Evolutionary conservation across 495 filamentous ascomycete genomes (phyloP).

Genomic region (Penicillium samsonianum): DNA sequence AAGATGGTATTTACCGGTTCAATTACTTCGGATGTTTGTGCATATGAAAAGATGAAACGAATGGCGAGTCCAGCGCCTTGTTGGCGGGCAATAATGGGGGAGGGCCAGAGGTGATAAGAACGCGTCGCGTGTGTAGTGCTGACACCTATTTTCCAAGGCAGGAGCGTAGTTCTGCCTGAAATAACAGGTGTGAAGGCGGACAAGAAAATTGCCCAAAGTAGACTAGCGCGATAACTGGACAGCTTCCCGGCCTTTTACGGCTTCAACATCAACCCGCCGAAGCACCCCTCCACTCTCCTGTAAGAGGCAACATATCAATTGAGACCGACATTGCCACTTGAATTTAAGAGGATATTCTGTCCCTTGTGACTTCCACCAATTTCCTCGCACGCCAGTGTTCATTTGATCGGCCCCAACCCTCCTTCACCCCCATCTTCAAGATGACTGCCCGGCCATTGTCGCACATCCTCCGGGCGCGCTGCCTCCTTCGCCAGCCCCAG

Average conservation of each 20-base stretch:
- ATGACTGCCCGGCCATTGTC: conserved; percentile 48
- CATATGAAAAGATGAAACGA: conserved; percentile 8
- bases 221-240: conserved; percentile 40
- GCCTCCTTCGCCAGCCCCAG: conserved; percentile 41
- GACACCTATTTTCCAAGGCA: conserved; percentile 32
- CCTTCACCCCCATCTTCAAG: conserved; percentile 29
- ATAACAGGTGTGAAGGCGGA: conserved; percentile 35
- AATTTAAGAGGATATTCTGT: conserved; percentile 19
- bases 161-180: conserved; percentile 25
- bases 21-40: not conserved
- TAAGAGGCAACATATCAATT: conserved; percentile 30
- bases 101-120: conserved; percentile 31
- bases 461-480: conserved; percentile 45
- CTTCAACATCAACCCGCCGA: conserved; percentile 48
- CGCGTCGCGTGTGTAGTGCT: conserved; percentile 42
- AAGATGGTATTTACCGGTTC: conserved; percentile 6
- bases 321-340: conserved; percentile 17
- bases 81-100: conserved; percentile 12
- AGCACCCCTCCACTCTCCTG: conserved; percentile 39
- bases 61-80: conserved; percentile 8
- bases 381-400: conserved; percentile 8
- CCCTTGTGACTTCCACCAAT: conserved; percentile 14
- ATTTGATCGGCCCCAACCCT: conserved; percentile 11
- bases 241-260: conserved; percentile 48
- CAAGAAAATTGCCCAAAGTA: conserved; percentile 31